phyloP scores from a whole-genome alignment of 805 yeast species.

The Lachancea sp. region DNA sequence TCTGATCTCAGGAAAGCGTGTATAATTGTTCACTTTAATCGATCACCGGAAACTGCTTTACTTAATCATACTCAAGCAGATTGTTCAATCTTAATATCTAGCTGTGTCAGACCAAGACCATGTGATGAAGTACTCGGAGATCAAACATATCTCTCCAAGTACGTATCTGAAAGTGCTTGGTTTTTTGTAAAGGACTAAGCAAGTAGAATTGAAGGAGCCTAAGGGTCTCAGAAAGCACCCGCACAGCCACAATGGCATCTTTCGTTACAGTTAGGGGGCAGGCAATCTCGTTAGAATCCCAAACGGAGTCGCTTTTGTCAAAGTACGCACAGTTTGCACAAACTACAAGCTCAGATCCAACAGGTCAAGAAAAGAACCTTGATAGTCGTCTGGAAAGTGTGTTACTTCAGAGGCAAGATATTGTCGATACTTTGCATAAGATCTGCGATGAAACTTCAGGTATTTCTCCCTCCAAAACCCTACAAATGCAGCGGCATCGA shows the following conservation, averaged over 20 bases:
- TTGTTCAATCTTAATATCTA: too few species aligned
- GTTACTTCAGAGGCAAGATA: conserved; percentile 48
- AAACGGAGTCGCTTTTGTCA: conserved; percentile 49
- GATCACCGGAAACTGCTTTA: too few species aligned
- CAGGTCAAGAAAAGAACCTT: conserved; percentile 42
- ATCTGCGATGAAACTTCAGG: conserved; percentile 50
- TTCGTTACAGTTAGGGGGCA: conserved; percentile 66
- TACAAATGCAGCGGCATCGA: conserved; percentile 76
- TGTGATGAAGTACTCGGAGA: too few species aligned
- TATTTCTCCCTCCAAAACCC: conserved; percentile 65
- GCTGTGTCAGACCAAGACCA: too few species aligned
- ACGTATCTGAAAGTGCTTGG: too few species aligned
- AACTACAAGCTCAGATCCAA: conserved; percentile 42
- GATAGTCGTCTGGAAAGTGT: conserved; percentile 45
- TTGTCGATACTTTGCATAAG: conserved; percentile 45
- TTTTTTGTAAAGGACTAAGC: too few species aligned
- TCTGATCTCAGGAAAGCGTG: too few species aligned
- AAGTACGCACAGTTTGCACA: conserved; percentile 50
- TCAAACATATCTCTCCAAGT: too few species aligned
- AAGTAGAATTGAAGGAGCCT: background rate
- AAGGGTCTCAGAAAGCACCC: background rate
- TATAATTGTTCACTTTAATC: too few species aligned
- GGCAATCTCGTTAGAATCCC: conserved; percentile 63
- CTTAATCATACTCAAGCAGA: too few species aligned
- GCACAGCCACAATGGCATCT: conserved; percentile 34